Evolutionary conservation across 2,329 filamentous ascomycete genomes (phyloP).

Genomic region (Immersiporthe knoxdaviesiana): DNA sequence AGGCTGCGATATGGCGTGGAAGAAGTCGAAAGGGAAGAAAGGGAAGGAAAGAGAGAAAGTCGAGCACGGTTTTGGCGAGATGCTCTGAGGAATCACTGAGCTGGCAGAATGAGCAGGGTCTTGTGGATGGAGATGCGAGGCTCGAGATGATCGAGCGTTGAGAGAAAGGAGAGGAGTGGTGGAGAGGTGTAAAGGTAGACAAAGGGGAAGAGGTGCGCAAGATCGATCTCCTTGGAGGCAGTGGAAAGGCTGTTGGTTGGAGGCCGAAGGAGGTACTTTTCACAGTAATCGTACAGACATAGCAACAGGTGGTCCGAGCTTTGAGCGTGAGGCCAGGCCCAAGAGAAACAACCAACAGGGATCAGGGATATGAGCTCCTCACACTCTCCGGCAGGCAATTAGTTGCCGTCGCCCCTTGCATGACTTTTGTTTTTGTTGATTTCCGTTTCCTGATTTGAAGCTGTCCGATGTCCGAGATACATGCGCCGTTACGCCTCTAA

Average conservation of each 20-base stretch:
- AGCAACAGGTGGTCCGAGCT: background rate
- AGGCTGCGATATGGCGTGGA: background rate
- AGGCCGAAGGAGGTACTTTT: constrained; percentile 12
- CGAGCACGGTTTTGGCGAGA: too few species aligned
- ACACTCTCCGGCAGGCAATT: background rate
- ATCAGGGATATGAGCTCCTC: background rate
- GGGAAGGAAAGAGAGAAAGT: background rate
- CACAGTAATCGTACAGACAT: too few species aligned
- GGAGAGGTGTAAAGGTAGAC: background rate
- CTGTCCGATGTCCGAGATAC: background rate
- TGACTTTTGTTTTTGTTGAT: constrained; percentile 15
- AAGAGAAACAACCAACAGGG: constrained; percentile 4
- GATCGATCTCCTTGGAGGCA: background rate
- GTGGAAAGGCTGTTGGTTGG: background rate
- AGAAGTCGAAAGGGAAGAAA: background rate
- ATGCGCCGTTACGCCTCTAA: background rate
- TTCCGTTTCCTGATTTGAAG: background rate
- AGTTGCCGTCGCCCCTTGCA: constrained; percentile 12
- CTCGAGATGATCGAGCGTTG: background rate
- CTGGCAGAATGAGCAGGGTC: background rate
- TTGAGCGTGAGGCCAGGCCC: background rate
- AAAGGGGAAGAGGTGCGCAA: background rate
- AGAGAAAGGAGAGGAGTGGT: background rate
- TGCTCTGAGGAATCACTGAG: background rate
- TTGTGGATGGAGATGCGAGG: background rate